Base-by-base conservation (phyloP, 371 early-diverging fungal genomes). In the Mortierella sp. region DNA sequence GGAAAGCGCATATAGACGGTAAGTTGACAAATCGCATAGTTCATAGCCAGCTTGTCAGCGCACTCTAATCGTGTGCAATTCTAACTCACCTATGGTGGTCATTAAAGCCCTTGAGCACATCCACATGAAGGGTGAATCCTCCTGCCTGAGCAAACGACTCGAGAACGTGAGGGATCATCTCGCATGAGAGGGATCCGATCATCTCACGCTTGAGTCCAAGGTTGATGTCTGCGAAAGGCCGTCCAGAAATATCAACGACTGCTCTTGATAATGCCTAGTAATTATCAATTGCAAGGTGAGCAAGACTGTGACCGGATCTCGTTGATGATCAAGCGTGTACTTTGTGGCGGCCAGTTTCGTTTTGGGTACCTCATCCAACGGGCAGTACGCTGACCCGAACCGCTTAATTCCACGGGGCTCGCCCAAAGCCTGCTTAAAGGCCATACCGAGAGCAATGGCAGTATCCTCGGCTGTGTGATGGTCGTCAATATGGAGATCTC, bases 391-490 rank as follows among this genome's bases (percentile, higher is more conserved):
- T 53, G 89, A 87, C n/a, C 97, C 98, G 78, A 94, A 98, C 31
- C 99, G 91, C 50, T 87, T 89, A 72, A 98, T 98, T 4, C 99
- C 98, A 34, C 90, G 83, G 12, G 94, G 94, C 52, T 89, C 88
- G 48, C 96, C 97, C 19, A 98, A 84, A 2, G 99, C 98, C 56
- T 93, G 72, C 79, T 94, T 94, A 75, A 97, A 97, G 1, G 95
- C 96, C 83, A 86, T 85, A 24, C 99, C 98, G 17, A 98, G 87
- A 0, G 96, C 94, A 56, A 98, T 92, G 19, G 94, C 97, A 6
- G 93, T 92, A 76, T 98, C 99, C 79, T 98, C 98, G 27, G 95
- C 95, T 17, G 97, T 94, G 83, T 98, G 99, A 71, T 98, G 98
- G 80, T 98, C 98, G 80, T 97, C 97, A 60, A 98, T 94, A 67